A percentile compares a stretch with the other conserved stretches of the same genome.
Evolutionary conservation across 2,329 filamentous ascomycete species (phyloP).

Genomic region (Pezicula radicicola): DNA sequence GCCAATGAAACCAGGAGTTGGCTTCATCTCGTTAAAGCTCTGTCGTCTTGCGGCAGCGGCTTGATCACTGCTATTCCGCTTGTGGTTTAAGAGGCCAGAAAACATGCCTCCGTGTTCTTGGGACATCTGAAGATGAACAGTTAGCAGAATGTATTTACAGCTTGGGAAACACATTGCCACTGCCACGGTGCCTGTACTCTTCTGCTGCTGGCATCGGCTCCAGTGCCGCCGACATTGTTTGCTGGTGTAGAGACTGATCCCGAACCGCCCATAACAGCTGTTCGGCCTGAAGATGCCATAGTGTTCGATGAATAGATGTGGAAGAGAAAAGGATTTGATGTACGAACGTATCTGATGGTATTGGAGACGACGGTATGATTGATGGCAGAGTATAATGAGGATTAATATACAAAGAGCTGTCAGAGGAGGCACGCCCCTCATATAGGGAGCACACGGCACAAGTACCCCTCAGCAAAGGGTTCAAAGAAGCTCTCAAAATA

Average conservation of each 20-base stretch:
- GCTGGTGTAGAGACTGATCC: neutral
- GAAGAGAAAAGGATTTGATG: neutral
- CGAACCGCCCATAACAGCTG: neutral
- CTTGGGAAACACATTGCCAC: too few relatives aligned
- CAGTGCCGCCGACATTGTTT: neutral
- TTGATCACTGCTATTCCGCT: conserved; percentile 36
- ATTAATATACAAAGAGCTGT: too few relatives aligned
- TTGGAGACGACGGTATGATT: too few relatives aligned
- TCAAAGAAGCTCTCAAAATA: too few relatives aligned
- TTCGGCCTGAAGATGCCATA: neutral
- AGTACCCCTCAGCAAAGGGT: too few relatives aligned
- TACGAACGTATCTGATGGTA: too few relatives aligned
- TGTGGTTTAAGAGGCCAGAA: conserved; percentile 38
- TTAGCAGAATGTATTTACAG: neutral
- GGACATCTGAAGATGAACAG: neutral
- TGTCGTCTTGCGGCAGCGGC: conserved; percentile 31
- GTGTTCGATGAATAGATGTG: neutral
- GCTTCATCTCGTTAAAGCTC: conserved; percentile 42
- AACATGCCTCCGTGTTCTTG: conserved; percentile 20
- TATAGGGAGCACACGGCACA: too few relatives aligned
- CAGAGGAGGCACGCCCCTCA: too few relatives aligned
- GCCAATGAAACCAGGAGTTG: conserved; percentile 30
- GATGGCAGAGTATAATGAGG: too few relatives aligned
- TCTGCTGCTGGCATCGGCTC: neutral
- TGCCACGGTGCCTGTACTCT: neutral